Evolutionary conservation across 495 filamentous ascomycete genomes (phyloP).

Genomic region (Aspergillus bertholletiae): DNA sequence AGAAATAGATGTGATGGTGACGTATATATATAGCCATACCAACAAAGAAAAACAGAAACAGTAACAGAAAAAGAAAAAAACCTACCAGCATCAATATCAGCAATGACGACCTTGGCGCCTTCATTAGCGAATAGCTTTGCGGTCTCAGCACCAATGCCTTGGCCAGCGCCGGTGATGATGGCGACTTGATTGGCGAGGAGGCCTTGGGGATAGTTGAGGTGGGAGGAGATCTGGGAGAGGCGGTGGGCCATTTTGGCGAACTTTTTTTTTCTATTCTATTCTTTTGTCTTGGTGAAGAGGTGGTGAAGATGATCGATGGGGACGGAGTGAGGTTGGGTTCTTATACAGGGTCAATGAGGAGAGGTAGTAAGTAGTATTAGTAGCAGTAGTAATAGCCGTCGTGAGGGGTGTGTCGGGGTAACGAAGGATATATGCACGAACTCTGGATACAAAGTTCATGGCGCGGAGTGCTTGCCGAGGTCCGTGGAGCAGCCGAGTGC

Average conservation of each 20-base stretch:
- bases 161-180: slow-evolving; percentile 83
- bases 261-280: slow-evolving; percentile 5
- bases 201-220: slow-evolving; percentile 77
- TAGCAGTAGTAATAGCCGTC: too few relatives aligned
- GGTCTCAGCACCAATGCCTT: slow-evolving; percentile 84
- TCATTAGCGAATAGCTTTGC: slow-evolving; percentile 81
- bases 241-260: slow-evolving; percentile 42
- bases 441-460: background rate
- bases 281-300: slow-evolving; percentile 3
- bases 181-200: slow-evolving; percentile 75
- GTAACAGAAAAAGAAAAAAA: slow-evolving; percentile 2
- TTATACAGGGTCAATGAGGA: too few relatives aligned
- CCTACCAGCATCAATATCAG: slow-evolving; percentile 73
- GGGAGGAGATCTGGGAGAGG: slow-evolving; percentile 63
- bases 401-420: background rate
- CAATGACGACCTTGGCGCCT: slow-evolving; percentile 76
- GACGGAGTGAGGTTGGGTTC: too few relatives aligned
- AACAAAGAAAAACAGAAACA: background rate
- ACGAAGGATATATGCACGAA: background rate
- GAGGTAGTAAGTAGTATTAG: too few relatives aligned
- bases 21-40: too few relatives aligned
- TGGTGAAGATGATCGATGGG: too few relatives aligned
- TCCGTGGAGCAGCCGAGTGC: slow-evolving; percentile 6
- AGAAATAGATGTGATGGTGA: too few relatives aligned
- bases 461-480: slow-evolving; percentile 10